Evolutionary conservation across 2,329 filamentous ascomycete species (phyloP).

Genomic region (Ophiosphaerella korrae): DNA sequence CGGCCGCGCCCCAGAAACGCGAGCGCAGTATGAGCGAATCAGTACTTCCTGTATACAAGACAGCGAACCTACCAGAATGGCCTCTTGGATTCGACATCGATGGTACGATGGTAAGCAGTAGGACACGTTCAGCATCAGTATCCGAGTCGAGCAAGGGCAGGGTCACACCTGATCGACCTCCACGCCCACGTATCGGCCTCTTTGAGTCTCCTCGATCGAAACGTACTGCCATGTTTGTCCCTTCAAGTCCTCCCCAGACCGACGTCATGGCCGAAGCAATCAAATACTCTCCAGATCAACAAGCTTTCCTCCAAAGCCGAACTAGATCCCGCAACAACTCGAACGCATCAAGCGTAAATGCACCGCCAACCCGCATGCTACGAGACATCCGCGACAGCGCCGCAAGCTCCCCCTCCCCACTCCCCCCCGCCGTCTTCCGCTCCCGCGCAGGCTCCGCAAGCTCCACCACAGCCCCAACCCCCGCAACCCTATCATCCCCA

Average conservation of each 20-base stretch:
- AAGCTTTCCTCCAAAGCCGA: not conserved
- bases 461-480: slow-evolving; percentile 12
- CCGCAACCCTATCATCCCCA: slow-evolving; percentile 4
- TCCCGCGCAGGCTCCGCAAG: slow-evolving; percentile 21
- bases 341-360: slow-evolving; percentile 1
- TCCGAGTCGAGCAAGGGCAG: slow-evolving; percentile 21
- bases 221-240: not conserved
- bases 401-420: slow-evolving; percentile 1
- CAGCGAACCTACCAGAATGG: slow-evolving; percentile 14
- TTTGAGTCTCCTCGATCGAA: slow-evolving; percentile 21
- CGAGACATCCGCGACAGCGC: not conserved
- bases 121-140: slow-evolving; percentile 18
- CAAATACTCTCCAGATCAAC: slow-evolving; percentile 18
- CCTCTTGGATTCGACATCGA: slow-evolving; percentile 4
- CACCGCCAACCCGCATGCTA: not conserved
- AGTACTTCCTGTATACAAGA: slow-evolving; percentile 22
- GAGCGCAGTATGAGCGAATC: slow-evolving; percentile 36
- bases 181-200: slow-evolving; percentile 28
- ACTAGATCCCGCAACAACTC: not conserved
- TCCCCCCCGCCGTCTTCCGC: slow-evolving; percentile 1
- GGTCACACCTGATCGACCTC: slow-evolving; percentile 29
- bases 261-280: slow-evolving; percentile 32
- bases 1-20: slow-evolving; percentile 20
- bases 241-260: slow-evolving; percentile 17
- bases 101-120: not conserved